Base-by-base conservation (phyloP, 305 asterid species). In the Lippia alba region DNA sequence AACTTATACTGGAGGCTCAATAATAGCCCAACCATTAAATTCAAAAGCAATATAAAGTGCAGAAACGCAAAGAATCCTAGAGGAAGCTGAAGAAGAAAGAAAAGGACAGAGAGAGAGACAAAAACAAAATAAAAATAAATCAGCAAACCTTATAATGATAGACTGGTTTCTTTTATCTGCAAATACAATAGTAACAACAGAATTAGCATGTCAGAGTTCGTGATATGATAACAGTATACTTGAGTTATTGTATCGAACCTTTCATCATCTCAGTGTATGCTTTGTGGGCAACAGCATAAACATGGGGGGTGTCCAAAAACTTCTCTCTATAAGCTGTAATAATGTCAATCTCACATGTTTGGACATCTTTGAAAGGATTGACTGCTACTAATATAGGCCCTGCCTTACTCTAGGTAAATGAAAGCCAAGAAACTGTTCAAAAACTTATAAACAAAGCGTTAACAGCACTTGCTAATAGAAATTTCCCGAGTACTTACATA, bases 101-200 rank as follows among this genome's bases (percentile, higher is more conserved):
- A 8, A 36, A 0, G 9, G 55, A 67, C 16, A 72, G n/a, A 46
- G 57, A 71, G 54, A 67, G 16, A 72, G 15, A 61, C 49, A 69
- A 39, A 7, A 39, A 39, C 45, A 1, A 9, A 39, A 39, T 5
- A 44, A 44, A 8, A 44, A 8, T 32, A 70, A 30, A 60, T 67
- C 64, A 75, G 74, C 89, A 65, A 58, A 94, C 99, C 99, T 94
- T 83, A 92, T 90, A 56, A 94, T 88, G 68, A 94, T 86, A 56
- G 98, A 91, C 82, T 94, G 99, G 58, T 90, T 84, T 77, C 66
- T 64, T 70, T 81, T 83, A 75, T 86, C 99, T 95, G 96, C 90
- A 78, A 69, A 77, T 56, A 57, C 57, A 77, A 55, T 24, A 79
- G 34, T 40, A 77, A 53, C 74, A 72, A 41, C 50, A 64, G 36